Evolutionary conservation across 257 asterid genomes (phyloP), one percentile per base, ranked within the genome.

Genomic region (Cynanchum wilfordii): DNA sequence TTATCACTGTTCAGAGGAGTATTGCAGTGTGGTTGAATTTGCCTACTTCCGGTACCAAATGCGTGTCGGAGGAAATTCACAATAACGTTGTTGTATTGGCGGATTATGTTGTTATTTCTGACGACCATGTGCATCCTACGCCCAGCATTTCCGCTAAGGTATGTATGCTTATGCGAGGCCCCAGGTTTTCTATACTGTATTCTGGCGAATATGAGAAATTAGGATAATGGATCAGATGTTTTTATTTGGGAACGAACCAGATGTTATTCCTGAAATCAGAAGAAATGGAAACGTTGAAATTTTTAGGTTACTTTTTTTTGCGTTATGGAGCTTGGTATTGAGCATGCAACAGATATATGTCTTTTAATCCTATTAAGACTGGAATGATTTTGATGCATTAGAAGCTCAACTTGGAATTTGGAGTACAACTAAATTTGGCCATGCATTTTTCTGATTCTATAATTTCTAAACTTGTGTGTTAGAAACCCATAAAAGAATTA

Each of bases 91-190:
- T 93, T 78, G 98, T 93, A 82, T 79, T 93, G 80, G 87, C 92
- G 36, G 96, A 93, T 81, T 93, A 87, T 81, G 87, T 87, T 69
- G 95, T 86, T 70, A 86, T 93, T 22, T 82, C 98, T 68, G 92
- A 89, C 52, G 93, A 87, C 77, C 93, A 84, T 59, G 62, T 67
- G 40, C 85, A 77, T 52, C 85, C 87, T 42, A 78, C 76, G n/a
- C 98, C 95, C 70, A 84, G 95, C 75, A 80, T 93, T 72, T 87
- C 97, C 79, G 68, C 87, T 68, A 90, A 93, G 97, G 98, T 92
- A 74, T 58, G 78, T 77, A 52, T 78, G 49, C 59, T 9, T 42
- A 10, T 25, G 50, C 16, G 74, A 16, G 24, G 49, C 54, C 16
- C 11, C 55, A 38, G 63, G 73, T 38, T 68, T 75, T 70, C 20